These are phyloP conservation scores for Aspergillus bertholletiae DNA, from an alignment of 495 filamentous ascomycete genomes.

Conservation along the genomic window DNA sequence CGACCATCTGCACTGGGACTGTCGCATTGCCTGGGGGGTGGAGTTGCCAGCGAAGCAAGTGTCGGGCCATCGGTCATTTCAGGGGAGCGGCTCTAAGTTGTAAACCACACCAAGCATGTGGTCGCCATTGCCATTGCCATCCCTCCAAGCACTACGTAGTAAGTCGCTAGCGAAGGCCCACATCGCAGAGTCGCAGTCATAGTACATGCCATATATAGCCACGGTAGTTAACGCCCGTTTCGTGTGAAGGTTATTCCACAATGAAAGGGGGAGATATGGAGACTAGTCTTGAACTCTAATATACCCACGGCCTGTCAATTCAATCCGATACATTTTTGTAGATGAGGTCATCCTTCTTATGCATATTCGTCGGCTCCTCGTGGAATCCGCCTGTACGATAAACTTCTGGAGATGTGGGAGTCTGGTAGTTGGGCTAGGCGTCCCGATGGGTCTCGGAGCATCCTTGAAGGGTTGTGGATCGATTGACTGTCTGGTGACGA, in stretches of 20 bases:
- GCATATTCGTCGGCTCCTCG: too few species aligned
- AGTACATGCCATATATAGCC: not conserved
- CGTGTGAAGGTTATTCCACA: too few species aligned
- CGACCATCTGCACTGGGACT: slow-evolving; percentile 28
- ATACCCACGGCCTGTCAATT: too few species aligned
- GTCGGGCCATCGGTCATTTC: slow-evolving; percentile 26
- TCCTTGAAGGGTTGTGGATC: not conserved
- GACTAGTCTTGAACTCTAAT: too few species aligned
- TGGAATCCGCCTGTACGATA: too few species aligned
- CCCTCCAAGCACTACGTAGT: too few species aligned
- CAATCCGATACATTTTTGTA: too few species aligned
- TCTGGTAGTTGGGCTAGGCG: not conserved
- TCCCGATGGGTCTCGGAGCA: not conserved
- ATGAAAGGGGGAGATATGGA: too few species aligned
- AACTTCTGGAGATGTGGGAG: not conserved
- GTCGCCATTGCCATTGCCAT: not conserved
- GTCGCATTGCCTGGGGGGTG: slow-evolving; percentile 30
- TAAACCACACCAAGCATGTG: not conserved
- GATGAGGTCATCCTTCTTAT: too few species aligned
- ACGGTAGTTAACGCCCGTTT: too few species aligned
- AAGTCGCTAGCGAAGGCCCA: too few species aligned
- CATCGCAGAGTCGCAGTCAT: not conserved
- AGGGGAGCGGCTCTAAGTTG: slow-evolving; percentile 11
- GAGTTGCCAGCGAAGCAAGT: slow-evolving; percentile 24
- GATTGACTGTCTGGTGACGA: not conserved